Conservation (phyloP, 2,329 filamentous ascomycete genomes). For the Geoglossum cookeanum region DNA sequence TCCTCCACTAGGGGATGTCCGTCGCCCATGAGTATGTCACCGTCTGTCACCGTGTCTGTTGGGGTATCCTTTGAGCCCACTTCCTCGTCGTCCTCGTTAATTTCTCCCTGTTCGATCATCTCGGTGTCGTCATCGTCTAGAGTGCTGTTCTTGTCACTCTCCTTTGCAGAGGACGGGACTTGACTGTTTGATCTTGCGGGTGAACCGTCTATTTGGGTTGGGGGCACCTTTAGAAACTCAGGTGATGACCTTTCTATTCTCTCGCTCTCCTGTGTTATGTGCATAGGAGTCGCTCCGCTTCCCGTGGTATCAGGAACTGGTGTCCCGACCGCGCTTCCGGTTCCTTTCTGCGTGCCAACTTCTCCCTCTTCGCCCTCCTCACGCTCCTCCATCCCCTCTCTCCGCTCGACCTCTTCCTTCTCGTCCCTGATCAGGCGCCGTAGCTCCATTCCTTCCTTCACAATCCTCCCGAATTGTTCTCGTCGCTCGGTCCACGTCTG, state of each 20-base stretch:
- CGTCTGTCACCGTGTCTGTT: neutral
- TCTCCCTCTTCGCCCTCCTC: conserved; percentile 40
- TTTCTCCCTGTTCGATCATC: conserved; percentile 35
- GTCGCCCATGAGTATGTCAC: conserved; percentile 6
- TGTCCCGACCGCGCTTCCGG: conserved; percentile 27
- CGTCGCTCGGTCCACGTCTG: conserved; percentile 68
- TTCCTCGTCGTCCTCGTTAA: conserved; percentile 19
- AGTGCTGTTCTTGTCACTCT: neutral
- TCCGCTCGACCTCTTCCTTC: conserved; percentile 80
- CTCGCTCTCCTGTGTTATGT: conserved; percentile 6
- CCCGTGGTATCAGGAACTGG: conserved; percentile 25
- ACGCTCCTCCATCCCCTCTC: conserved; percentile 62
- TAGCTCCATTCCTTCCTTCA: conserved; percentile 78
- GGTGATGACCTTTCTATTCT: conserved; percentile 5
- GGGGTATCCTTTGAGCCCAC: conserved; percentile 5
- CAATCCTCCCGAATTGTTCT: conserved; percentile 73
- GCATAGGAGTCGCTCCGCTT: conserved; percentile 21
- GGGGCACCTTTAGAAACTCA: conserved; percentile 17
- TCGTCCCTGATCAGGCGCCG: conserved; percentile 77
- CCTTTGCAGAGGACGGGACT: neutral
- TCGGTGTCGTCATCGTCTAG: conserved; percentile 32
- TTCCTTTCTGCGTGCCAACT: conserved; percentile 18
- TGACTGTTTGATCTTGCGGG: conserved; percentile 8
- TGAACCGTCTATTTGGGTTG: conserved; percentile 18
- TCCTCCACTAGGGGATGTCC: neutral